Evolutionary conservation across 371 early-diverging fungal genomes (phyloP).

Genomic region (Ordospora pajunii): DNA sequence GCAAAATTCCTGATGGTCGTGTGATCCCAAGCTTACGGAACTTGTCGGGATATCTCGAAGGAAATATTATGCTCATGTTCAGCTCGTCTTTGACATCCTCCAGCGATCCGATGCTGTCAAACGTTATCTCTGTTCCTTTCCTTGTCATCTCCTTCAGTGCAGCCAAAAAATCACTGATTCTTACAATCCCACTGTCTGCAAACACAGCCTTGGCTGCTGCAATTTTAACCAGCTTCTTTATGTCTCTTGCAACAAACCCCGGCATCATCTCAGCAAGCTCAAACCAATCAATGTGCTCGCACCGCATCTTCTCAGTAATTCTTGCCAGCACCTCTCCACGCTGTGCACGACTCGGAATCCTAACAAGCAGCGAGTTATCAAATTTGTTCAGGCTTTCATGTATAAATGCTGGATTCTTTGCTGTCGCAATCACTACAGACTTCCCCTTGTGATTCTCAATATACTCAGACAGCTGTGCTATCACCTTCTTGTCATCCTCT

Average conservation of each 20-base stretch:
- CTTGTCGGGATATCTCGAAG: conserved; percentile 75
- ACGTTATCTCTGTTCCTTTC: conserved; percentile 40
- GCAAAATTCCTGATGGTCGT: conserved; percentile 79
- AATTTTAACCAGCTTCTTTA: conserved; percentile 46
- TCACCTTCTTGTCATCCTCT: conserved; percentile 40
- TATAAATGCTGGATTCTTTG: conserved; percentile 12
- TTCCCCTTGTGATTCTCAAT: conserved; percentile 40
- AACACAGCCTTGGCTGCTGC: conserved; percentile 47
- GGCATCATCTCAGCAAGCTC: conserved; percentile 53
- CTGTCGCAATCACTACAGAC: conserved; percentile 40
- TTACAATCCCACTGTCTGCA: conserved; percentile 11
- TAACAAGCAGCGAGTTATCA: conserved; percentile 53
- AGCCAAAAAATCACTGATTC: conserved; percentile 23
- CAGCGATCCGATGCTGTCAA: conserved; percentile 60
- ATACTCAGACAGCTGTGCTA: conserved; percentile 44
- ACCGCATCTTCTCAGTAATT: conserved; percentile 24
- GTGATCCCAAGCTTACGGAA: conserved; percentile 81
- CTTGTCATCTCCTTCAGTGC: conserved; percentile 47
- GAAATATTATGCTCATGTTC: conserved; percentile 84
- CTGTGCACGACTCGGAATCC: conserved; percentile 49
- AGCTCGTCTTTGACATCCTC: conserved; percentile 62
- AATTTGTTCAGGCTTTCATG: conserved; percentile 37
- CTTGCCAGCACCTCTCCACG: conserved; percentile 48
- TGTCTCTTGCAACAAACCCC: conserved; percentile 56
- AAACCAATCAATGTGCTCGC: conserved; percentile 28